Evolutionary conservation across 257 asterid species (phyloP).

Genomic region (Leptodermis oblonga): DNA sequence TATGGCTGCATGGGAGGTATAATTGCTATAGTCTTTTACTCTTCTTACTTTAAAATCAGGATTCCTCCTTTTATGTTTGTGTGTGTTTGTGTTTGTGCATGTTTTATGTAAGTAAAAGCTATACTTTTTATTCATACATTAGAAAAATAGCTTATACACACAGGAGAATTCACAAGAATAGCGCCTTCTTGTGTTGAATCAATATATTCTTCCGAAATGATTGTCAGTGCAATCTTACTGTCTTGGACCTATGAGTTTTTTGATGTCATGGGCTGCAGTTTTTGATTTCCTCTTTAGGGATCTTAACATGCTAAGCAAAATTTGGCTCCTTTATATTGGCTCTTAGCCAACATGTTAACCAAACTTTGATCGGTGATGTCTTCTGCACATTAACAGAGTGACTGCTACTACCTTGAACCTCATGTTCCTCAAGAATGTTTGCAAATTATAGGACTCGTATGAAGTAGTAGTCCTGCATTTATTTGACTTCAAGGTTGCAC

Average conservation of each 20-base stretch:
- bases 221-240: not conserved
- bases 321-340: not conserved
- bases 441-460: too few species aligned
- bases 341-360: not conserved
- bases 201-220: not conserved
- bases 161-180: not conserved
- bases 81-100: not conserved
- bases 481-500: not conserved
- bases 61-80: not conserved
- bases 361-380: not conserved
- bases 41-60: not conserved
- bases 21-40: constrained; percentile 20
- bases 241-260: not conserved
- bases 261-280: not conserved
- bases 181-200: not conserved
- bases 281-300: not conserved
- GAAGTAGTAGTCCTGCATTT: not conserved
- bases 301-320: constrained; percentile 1
- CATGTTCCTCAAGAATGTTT: too few species aligned
- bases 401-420: constrained; percentile 1
- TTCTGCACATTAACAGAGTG: not conserved
- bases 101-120: not conserved
- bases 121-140: not conserved
- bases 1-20: constrained; percentile 97
- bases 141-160: not conserved